Conservation (phyloP, 2,329 filamentous ascomycete genomes). For the Macroventuria anomochaeta region DNA sequence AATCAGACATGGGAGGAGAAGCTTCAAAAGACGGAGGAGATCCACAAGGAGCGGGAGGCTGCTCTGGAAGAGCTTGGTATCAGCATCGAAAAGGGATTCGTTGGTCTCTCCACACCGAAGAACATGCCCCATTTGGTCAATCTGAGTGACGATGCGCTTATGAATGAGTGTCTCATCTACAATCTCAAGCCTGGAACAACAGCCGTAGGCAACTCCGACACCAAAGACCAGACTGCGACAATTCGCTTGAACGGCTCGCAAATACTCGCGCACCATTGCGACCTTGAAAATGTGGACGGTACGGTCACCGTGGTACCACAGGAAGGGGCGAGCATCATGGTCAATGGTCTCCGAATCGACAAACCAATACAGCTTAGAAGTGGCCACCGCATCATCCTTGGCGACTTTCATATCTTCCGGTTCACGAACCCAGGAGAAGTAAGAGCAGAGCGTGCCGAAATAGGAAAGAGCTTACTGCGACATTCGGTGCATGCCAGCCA, state of each 20-base stretch:
- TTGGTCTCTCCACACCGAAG: constrained; percentile 93
- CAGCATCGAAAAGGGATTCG: constrained; percentile 97
- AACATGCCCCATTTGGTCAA: constrained; percentile 99
- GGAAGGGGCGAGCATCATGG: constrained; percentile 96
- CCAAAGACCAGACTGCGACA: constrained; percentile 76
- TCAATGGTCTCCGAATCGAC: constrained; percentile 89
- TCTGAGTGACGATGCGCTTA: constrained; percentile 77
- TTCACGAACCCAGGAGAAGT: constrained; percentile 99
- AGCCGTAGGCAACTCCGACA: constrained; percentile 92
- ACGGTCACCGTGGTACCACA: constrained; percentile 88
- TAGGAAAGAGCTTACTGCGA: constrained; percentile 76
- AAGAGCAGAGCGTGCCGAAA: constrained; percentile 85
- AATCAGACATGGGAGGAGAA: constrained; percentile 99
- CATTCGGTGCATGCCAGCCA: constrained; percentile 75
- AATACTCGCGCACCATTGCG: constrained; percentile 91
- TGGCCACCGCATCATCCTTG: constrained; percentile 92
- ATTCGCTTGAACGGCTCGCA: constrained; percentile 93
- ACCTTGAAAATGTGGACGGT: constrained; percentile 91
- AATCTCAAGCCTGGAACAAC: constrained; percentile 96
- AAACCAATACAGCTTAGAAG: constrained; percentile 86
- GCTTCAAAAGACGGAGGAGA: constrained; percentile 90
- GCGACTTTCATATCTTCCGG: constrained; percentile 97
- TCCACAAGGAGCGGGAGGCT: constrained; percentile 95
- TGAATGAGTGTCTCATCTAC: constrained; percentile 96
- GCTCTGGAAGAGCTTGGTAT: constrained; percentile 96